Evolutionary conservation across 306 rosid genomes (phyloP), one percentile per base, ranked within the genome.

Genomic region (Casuarina glauca): DNA sequence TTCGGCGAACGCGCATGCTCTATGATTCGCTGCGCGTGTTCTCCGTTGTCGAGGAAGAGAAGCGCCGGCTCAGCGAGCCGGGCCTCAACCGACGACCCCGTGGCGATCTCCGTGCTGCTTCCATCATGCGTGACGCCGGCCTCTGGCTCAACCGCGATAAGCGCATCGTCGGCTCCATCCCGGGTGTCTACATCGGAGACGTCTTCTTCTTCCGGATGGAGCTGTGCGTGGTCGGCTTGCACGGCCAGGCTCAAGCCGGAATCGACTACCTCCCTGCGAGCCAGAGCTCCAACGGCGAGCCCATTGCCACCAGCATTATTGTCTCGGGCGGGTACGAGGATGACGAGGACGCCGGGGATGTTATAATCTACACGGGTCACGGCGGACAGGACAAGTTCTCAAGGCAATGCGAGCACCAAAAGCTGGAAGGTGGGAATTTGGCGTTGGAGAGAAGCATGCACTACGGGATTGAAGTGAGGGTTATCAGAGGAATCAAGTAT

Each of bases 281-380:
- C 80, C 88, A 93, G 87, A 91, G 98, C 82, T 86, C 97, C 15
- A 96, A 87, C 16, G 97, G 96, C 0, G 98, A 96, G 82, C 94
- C 99, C 1, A 90, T 96, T 78, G 99, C 99, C 2, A 96, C 99
- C 1, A 96, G 98, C 69, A 79, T 96, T 17, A 93, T 96, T 36
- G 98, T 93, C 41, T 96, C 99, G 0, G 98, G 98, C 35, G 98
- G 98, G 3, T 96, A 93, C 13, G 99, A 90, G 83, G 99, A 93
- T 63, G 99, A 93, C 54, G 85, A 88, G 42, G 99, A 96, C 70
- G 82, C 83, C 2, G 98, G 98, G 3, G 98, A 96, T 70, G 91
- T 88, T 39, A 87, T 96, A 63, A 91, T 90, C 35, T 93, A 93
- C 69, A 86, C 99, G 0, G 97, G 98, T n/a, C 99, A 96, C 67